phyloP scores from a whole-genome alignment of 495 filamentous ascomycete species.

The Lasiosphaeris hirsuta region DNA sequence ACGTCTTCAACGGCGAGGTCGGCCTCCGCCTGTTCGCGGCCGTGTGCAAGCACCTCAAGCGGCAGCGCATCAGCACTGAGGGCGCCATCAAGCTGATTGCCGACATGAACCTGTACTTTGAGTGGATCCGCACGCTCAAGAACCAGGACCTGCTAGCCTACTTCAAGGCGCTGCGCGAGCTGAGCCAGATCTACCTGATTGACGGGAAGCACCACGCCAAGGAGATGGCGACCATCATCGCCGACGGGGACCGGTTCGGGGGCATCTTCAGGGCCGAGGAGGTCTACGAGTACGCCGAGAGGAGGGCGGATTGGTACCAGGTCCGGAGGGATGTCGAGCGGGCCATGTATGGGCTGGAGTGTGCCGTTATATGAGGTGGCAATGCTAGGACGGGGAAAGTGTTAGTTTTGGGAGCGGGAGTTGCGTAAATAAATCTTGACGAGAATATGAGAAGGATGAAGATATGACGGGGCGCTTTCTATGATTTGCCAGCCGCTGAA shows the following conservation, averaged over 20 bases:
- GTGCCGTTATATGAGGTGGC: slow-evolving; percentile 67
- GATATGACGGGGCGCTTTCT: slow-evolving; percentile 4
- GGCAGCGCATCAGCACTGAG: slow-evolving; percentile 85
- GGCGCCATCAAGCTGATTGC: slow-evolving; percentile 91
- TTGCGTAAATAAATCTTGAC: neutral
- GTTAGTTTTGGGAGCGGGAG: neutral
- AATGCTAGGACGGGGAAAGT: neutral
- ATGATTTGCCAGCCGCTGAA: neutral
- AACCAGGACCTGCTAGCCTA: slow-evolving; percentile 83
- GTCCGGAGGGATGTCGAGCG: slow-evolving; percentile 86
- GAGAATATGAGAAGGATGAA: neutral
- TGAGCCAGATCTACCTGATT: slow-evolving; percentile 94
- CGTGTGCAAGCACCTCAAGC: slow-evolving; percentile 94
- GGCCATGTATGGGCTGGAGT: slow-evolving; percentile 97
- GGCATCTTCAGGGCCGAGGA: slow-evolving; percentile 95
- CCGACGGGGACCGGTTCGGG: slow-evolving; percentile 81
- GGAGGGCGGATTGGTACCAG: slow-evolving; percentile 89
- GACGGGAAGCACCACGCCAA: slow-evolving; percentile 84
- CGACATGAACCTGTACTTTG: slow-evolving; percentile 91
- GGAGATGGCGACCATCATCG: slow-evolving; percentile 91
- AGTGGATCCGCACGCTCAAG: slow-evolving; percentile 74
- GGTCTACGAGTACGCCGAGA: slow-evolving; percentile 94
- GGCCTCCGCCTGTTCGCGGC: slow-evolving; percentile 86
- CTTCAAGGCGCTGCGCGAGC: slow-evolving; percentile 86
- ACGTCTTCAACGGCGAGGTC: slow-evolving; percentile 98